Percentiles rank a stretch among this genome's conserved stretches.
Conservation (phyloP, 495 filamentous ascomycete species). For the Penicillium odoratum region DNA sequence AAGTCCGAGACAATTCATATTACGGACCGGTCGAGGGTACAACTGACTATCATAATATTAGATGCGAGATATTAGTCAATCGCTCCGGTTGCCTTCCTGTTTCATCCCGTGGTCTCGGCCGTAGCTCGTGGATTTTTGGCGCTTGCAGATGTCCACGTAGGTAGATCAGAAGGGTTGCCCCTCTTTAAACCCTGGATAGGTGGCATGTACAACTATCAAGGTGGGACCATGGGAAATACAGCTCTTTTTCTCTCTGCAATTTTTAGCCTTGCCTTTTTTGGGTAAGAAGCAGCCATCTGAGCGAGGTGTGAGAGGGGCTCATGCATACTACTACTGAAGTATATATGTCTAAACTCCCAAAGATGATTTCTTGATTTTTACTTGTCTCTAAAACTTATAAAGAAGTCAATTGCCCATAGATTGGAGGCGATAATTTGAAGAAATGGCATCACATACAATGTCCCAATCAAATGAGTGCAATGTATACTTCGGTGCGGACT, state of each 20-base stretch:
- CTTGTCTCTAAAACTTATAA: background rate
- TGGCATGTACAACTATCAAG: slow-evolving; percentile 2
- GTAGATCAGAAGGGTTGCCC: slow-evolving; percentile 1
- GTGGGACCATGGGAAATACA: slow-evolving; percentile 5
- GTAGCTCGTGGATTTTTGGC: slow-evolving; percentile 2
- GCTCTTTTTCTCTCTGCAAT: slow-evolving; percentile 4
- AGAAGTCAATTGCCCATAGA: background rate
- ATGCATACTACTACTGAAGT: background rate
- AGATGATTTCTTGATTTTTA: background rate
- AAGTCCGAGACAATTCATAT: background rate
- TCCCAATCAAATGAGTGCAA: slow-evolving; percentile 47
- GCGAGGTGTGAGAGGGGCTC: background rate
- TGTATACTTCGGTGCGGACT: slow-evolving; percentile 55
- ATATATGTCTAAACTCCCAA: background rate
- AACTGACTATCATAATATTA: background rate
- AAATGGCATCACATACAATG: slow-evolving; percentile 28
- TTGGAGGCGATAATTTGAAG: background rate
- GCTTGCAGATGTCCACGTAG: slow-evolving; percentile 19
- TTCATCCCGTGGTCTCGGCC: slow-evolving; percentile 9
- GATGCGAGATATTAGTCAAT: slow-evolving; percentile 1
- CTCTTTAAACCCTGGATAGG: slow-evolving; percentile 1
- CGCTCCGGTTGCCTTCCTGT: slow-evolving; percentile 2
- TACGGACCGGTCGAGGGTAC: background rate
- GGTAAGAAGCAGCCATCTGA: background rate
- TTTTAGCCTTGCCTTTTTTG: background rate